A percentile compares a stretch with the other conserved stretches of the same genome.
These are phyloP conservation scores for Aspergillus transmontanensis DNA, from an alignment of 2,329 filamentous ascomycete species.

Conservation along the genomic window DNA sequence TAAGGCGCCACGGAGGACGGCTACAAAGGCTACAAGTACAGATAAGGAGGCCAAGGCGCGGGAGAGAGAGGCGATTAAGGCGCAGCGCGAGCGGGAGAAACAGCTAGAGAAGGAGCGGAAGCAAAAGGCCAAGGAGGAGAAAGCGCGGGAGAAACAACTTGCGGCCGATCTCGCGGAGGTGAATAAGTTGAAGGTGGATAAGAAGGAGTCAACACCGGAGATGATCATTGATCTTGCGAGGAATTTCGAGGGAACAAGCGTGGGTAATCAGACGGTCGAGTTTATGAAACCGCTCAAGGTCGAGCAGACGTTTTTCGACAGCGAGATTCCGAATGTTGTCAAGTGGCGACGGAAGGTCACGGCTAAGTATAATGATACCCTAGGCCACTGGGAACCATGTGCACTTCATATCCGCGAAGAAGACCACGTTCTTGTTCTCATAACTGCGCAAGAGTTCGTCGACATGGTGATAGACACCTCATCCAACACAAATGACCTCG, in stretches of 20 bases:
- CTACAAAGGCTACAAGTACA: conserved; percentile 28
- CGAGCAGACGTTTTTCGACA: conserved; percentile 42
- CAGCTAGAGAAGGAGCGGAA: conserved; percentile 58
- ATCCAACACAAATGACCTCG: conserved; percentile 53
- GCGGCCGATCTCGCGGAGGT: conserved; percentile 69
- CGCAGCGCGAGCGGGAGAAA: conserved; percentile 57
- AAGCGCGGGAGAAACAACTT: conserved; percentile 63
- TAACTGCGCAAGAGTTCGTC: conserved; percentile 68
- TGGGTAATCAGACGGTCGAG: conserved; percentile 48
- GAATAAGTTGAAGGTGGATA: conserved; percentile 73
- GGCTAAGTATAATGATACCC: conserved; percentile 62
- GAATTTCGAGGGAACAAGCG: conserved; percentile 52
- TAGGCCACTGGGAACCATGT: conserved; percentile 67
- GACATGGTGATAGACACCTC: conserved; percentile 54
- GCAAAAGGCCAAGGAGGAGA: conserved; percentile 54
- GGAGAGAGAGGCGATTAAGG: conserved; percentile 54
- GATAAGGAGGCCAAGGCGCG: conserved; percentile 52
- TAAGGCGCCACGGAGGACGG: conserved; percentile 42
- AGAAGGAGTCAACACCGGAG: conserved; percentile 71
- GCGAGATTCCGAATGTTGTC: conserved; percentile 55
- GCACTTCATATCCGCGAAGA: conserved; percentile 54
- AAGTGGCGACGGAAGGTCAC: conserved; percentile 70
- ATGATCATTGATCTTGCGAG: conserved; percentile 75
- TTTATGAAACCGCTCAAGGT: conserved; percentile 47
- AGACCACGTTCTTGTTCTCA: conserved; percentile 62